These are phyloP conservation scores for Chytriomyces hyalinus DNA, from an alignment of 192 early-diverging fungal genomes.

Conservation along the genomic window DNA sequence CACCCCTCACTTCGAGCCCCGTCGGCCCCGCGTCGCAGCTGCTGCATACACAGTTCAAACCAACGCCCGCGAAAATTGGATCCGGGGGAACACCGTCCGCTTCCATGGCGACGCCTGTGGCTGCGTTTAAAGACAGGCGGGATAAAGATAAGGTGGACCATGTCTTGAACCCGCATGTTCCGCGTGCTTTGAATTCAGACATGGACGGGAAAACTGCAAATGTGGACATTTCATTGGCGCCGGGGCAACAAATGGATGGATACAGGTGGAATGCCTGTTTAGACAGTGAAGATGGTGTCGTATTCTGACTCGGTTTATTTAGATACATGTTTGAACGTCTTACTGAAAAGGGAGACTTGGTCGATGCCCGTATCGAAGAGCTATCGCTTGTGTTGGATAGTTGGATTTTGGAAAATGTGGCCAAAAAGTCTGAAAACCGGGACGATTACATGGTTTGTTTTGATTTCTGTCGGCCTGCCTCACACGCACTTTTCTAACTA, in stretches of 20 bases:
- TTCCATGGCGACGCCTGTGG: neutral
- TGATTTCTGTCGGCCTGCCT: neutral
- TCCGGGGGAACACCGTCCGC: neutral
- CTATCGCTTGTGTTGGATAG: constrained; percentile 54
- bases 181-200: neutral
- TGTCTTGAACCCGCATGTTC: constrained; percentile 63
- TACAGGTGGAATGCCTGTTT: constrained; percentile 49
- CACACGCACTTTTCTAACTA: neutral
- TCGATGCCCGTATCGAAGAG: constrained; percentile 61
- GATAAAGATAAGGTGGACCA: constrained; percentile 58
- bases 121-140: constrained; percentile 6
- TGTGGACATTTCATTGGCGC: constrained; percentile 44
- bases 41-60: no score
- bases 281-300: neutral
- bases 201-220: neutral
- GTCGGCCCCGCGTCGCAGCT: neutral
- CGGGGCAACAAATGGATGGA: constrained; percentile 55
- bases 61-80: no score
- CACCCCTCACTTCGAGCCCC: neutral
- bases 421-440: neutral
- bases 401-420: constrained; percentile 24
- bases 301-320: neutral
- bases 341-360: constrained; percentile 65
- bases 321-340: constrained; percentile 81
- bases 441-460: neutral